phyloP scores from a whole-genome alignment of 2,329 filamentous ascomycete species.

The Cladosporium velox region DNA sequence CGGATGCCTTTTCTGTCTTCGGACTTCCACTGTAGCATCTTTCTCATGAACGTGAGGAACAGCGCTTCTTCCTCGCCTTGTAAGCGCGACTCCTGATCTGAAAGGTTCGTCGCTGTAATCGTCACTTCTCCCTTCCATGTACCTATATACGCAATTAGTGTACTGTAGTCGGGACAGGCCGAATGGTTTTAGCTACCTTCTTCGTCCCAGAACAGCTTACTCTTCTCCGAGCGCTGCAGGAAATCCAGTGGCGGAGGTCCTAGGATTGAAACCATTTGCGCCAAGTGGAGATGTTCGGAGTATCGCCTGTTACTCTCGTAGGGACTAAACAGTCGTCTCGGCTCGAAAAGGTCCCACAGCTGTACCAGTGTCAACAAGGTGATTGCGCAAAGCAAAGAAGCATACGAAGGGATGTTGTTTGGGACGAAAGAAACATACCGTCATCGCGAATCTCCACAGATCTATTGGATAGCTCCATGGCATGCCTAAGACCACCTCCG shows the following conservation, averaged over 20 bases:
- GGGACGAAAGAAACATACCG: constrained; percentile 32
- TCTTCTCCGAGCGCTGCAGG: constrained; percentile 25
- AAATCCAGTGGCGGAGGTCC: constrained; percentile 33
- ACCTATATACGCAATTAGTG: constrained; percentile 26
- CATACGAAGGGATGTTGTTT: not conserved
- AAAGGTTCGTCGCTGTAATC: constrained; percentile 23
- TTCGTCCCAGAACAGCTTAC: constrained; percentile 24
- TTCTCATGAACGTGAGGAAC: constrained; percentile 39
- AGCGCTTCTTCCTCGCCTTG: constrained; percentile 30
- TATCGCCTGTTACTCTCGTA: constrained; percentile 32
- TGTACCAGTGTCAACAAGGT: constrained; percentile 19
- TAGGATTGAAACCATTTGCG: constrained; percentile 30
- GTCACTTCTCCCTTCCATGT: constrained; percentile 29
- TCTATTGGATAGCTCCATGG: constrained; percentile 42
- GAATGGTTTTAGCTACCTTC: constrained; percentile 26
- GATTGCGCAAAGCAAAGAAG: not conserved
- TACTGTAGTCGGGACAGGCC: constrained; percentile 23
- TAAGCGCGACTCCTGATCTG: constrained; percentile 29
- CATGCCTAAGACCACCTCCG: constrained; percentile 42
- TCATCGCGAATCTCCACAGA: constrained; percentile 43
- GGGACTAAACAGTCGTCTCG: constrained; percentile 36
- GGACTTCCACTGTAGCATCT: constrained; percentile 41
- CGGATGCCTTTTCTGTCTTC: constrained; percentile 34
- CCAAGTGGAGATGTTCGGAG: constrained; percentile 30
- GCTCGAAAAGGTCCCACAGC: constrained; percentile 44